These are phyloP conservation scores for Coemansia sp. DNA, from an alignment of 192 early-diverging fungal species.

Conservation along the genomic window DNA sequence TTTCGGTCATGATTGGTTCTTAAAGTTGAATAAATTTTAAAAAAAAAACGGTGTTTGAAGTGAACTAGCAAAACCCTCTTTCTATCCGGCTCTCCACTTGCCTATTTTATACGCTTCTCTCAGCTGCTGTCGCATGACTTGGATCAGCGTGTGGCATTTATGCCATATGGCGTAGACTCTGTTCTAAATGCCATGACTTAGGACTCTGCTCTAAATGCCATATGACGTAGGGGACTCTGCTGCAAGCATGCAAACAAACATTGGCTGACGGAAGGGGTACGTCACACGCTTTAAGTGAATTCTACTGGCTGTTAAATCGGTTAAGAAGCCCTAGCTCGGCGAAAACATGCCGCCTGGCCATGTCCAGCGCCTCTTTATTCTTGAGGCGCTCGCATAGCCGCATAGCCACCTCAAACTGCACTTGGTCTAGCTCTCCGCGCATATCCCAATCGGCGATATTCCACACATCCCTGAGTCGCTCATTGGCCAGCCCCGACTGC, in stretches of 20 bases:
- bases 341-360: slow-evolving; percentile 27
- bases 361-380: slow-evolving; percentile 29
- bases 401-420: slow-evolving; percentile 85
- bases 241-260: neutral
- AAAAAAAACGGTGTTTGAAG: neutral
- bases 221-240: neutral
- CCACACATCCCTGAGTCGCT: slow-evolving; percentile 72
- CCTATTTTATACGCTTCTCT: neutral
- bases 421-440: slow-evolving; percentile 78
- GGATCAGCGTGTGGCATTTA: neutral
- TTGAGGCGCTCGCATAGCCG: slow-evolving; percentile 57
- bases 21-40: neutral
- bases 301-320: slow-evolving; percentile 13
- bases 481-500: slow-evolving; percentile 64
- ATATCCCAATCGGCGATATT: slow-evolving; percentile 72
- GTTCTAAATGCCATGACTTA: too few relatives aligned
- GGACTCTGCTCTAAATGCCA: neutral
- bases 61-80: neutral
- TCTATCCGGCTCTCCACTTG: neutral
- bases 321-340: slow-evolving; percentile 40
- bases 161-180: too few relatives aligned
- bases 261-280: neutral
- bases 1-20: slow-evolving; percentile 23
- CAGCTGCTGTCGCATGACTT: neutral
- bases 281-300: neutral